These are phyloP conservation scores for Lobulomyces angularis DNA, from an alignment of 192 early-diverging fungal genomes.

Conservation along the genomic window DNA sequence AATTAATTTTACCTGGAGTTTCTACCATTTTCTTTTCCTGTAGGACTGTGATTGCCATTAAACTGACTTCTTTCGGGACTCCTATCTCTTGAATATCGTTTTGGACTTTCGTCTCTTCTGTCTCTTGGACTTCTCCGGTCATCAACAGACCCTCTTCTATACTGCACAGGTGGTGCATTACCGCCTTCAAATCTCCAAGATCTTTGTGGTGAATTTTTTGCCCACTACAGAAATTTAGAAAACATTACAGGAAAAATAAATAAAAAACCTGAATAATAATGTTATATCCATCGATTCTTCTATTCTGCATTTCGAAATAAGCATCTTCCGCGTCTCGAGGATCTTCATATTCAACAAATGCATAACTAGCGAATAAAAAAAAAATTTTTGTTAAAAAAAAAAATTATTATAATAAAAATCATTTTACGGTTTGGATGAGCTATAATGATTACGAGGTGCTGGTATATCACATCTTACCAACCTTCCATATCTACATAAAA, in stretches of 20 bases:
- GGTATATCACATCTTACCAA: constrained; percentile 39
- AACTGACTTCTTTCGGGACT: too few relatives aligned
- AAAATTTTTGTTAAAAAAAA: constrained; percentile 1
- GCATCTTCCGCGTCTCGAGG: constrained; percentile 82
- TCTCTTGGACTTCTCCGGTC: too few relatives aligned
- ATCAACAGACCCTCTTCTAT: too few relatives aligned
- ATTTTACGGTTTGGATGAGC: constrained; percentile 26
- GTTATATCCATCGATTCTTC: constrained; percentile 63
- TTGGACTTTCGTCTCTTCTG: too few relatives aligned
- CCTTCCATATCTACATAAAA: constrained; percentile 19
- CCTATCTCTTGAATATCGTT: too few relatives aligned
- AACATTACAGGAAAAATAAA: background rate
- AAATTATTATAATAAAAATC: constrained; percentile 2
- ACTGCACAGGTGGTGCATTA: too few relatives aligned
- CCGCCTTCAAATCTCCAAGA: constrained; percentile 68
- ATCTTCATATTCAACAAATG: constrained; percentile 93
- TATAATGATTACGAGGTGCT: constrained; percentile 15
- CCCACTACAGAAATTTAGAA: constrained; percentile 44
- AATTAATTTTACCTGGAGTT: too few relatives aligned
- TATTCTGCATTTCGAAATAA: constrained; percentile 82
- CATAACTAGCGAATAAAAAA: constrained; percentile 50
- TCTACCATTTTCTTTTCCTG: too few relatives aligned
- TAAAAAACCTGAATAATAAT: constrained; percentile 63
- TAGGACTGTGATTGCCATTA: too few relatives aligned
- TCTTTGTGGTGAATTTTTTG: constrained; percentile 67